Percentiles rank a stretch among this genome's conserved stretches.
Evolutionary conservation across 192 early-diverging fungal species (phyloP).

Genomic region (Entomortierella parvispora): DNA sequence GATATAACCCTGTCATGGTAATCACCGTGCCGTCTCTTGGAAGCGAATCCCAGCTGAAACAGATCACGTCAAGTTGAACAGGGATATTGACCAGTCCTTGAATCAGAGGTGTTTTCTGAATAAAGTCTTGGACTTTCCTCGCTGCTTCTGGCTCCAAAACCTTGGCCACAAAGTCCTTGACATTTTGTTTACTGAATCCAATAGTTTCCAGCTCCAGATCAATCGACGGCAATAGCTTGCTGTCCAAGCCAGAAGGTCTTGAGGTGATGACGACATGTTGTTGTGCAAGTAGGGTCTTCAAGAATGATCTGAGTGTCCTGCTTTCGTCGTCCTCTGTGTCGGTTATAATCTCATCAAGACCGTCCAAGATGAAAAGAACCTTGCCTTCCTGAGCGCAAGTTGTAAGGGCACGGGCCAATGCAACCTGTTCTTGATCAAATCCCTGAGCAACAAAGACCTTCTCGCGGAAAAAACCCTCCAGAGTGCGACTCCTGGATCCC

Average conservation of each 20-base stretch:
- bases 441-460: not conserved
- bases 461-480: slow-evolving; percentile 7
- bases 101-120: slow-evolving; percentile 8
- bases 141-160: not conserved
- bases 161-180: not conserved
- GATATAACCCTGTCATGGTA: slow-evolving; percentile 11
- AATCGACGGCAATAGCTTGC: not conserved
- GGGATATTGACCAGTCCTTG: slow-evolving; percentile 24
- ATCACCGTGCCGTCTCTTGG: not conserved
- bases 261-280: slow-evolving; percentile 10
- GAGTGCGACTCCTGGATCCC: not conserved
- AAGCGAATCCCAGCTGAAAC: slow-evolving; percentile 10
- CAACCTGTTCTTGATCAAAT: not conserved
- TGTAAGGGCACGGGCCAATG: not conserved
- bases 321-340: not conserved
- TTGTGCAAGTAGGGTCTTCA: not conserved
- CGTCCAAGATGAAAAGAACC: slow-evolving; percentile 23
- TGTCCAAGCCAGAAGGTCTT: slow-evolving; percentile 1
- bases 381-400: not conserved
- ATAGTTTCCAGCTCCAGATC: slow-evolving; percentile 14
- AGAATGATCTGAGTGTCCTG: not conserved
- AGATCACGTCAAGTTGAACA: slow-evolving; percentile 18
- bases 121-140: slow-evolving; percentile 13
- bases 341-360: slow-evolving; percentile 15
- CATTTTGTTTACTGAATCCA: slow-evolving; percentile 13